Evolutionary conservation across 2,329 filamentous ascomycete genomes (phyloP), one percentile per base, ranked within the genome.

Genomic region (Trichoderma sp.): DNA sequence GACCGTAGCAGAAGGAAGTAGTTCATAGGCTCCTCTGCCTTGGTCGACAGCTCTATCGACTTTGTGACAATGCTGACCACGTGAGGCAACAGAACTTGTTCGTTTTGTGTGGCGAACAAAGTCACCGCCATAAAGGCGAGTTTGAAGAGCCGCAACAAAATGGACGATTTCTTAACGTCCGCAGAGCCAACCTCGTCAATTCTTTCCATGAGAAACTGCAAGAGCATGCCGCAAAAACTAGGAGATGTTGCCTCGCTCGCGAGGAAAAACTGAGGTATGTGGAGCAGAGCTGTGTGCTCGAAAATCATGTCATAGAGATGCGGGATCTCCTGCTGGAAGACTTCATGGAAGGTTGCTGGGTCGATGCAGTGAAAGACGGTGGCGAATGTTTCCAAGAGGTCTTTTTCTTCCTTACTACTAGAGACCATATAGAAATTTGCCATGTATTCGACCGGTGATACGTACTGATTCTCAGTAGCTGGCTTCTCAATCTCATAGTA

Each of bases 51-150:
- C 81, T 98, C 94, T 74, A 99, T 98, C 9, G 95, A 98, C 81
- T 97, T 95, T 13, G 95, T 98, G 73, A 99, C 94, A 74, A 99
- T 97, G 79, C 97, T 97, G 69, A 97, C 95, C 65, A 99, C 95
- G 80, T 99, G 96, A 0, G 97, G 97, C 68, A 98, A 86, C 15
- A 99, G 86, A 3, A 99, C 94, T 79, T 96, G 93, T 82, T 99
- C 96, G 77, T 99, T 99, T 78, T 98, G 95, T 9, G 89, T 87
- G 0, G 94, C 94, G 80, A 99, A 99, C 1, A 99, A 86, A 0
- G 96, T 99, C 50, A 99, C 96, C 0, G 97, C 97, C 96, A 99
- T 99, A 81, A 99, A 99, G 0, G 95, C 97, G 65, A 99, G 84
- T 82, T 99, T 99, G 84, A 98, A 99, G 66, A 99, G 89, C 70